Percentiles rank a stretch among this genome's conserved stretches.
Evolutionary conservation across 2,329 filamentous ascomycete genomes (phyloP).

Genomic region (Coleophoma cylindrospora): DNA sequence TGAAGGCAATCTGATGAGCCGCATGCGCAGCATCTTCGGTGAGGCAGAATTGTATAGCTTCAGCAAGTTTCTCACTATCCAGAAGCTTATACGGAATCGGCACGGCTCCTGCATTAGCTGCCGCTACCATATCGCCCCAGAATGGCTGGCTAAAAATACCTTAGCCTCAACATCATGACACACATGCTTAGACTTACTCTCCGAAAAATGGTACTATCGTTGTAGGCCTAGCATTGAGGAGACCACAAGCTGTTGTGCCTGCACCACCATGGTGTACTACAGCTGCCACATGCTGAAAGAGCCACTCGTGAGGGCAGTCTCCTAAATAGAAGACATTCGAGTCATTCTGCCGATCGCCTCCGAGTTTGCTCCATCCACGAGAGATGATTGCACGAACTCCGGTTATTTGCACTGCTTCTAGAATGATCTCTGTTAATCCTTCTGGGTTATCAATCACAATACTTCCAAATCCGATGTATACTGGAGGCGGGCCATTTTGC

Average conservation of each 20-base stretch:
- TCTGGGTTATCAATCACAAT: slow-evolving; percentile 48
- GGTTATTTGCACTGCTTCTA: slow-evolving; percentile 38
- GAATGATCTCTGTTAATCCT: slow-evolving; percentile 36
- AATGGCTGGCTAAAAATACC: slow-evolving; percentile 58
- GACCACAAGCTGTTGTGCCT: slow-evolving; percentile 51
- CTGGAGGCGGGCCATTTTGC: slow-evolving; percentile 37
- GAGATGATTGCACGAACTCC: slow-evolving; percentile 49
- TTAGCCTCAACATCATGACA: too few species aligned
- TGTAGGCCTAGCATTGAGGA: slow-evolving; percentile 46
- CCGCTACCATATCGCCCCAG: slow-evolving; percentile 73
- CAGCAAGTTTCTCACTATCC: slow-evolving; percentile 56
- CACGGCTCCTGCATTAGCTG: slow-evolving; percentile 63
- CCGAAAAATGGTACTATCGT: slow-evolving; percentile 53
- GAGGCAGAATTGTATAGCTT: slow-evolving; percentile 56
- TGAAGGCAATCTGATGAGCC: slow-evolving; percentile 41
- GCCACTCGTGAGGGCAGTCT: slow-evolving; percentile 52
- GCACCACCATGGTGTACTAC: slow-evolving; percentile 57
- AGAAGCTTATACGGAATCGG: slow-evolving; percentile 63
- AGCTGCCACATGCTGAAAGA: slow-evolving; percentile 48
- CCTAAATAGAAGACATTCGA: slow-evolving; percentile 44
- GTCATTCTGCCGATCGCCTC: slow-evolving; percentile 29
- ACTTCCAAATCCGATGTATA: slow-evolving; percentile 53
- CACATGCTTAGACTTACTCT: slow-evolving; percentile 27
- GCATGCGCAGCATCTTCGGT: slow-evolving; percentile 50
- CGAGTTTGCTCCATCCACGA: slow-evolving; percentile 46